A percentile compares a stretch with the other conserved stretches of the same genome.
phyloP scores from a whole-genome alignment of 495 filamentous ascomycete genomes.

The Cladorrhinum samala region DNA sequence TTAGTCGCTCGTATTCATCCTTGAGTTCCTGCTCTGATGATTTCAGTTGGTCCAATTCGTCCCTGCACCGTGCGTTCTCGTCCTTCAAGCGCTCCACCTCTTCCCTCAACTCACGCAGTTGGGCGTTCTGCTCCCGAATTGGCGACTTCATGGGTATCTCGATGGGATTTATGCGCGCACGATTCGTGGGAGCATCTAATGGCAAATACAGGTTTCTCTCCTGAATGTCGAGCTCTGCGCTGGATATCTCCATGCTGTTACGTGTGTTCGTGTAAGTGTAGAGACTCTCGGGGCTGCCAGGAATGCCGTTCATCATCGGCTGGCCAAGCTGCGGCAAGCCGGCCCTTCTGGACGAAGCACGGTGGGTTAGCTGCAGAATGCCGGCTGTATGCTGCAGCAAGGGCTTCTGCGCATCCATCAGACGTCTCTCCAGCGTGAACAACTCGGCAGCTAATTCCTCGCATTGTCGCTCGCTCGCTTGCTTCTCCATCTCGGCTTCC shows the following conservation, averaged over 20 bases:
- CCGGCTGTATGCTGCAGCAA: constrained; percentile 88
- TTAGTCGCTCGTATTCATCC: constrained; percentile 8
- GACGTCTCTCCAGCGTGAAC: constrained; percentile 65
- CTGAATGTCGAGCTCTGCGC: constrained; percentile 59
- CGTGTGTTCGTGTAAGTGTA: constrained; percentile 52
- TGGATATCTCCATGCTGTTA: constrained; percentile 42
- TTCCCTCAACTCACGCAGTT: constrained; percentile 30
- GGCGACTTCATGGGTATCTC: constrained; percentile 43
- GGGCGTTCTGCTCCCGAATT: constrained; percentile 38
- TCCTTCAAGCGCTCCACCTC: constrained; percentile 33
- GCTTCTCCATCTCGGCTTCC: constrained; percentile 69
- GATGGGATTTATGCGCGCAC: constrained; percentile 31
- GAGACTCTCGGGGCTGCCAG: constrained; percentile 62
- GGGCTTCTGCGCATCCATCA: constrained; percentile 62
- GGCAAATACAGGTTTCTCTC: constrained; percentile 73
- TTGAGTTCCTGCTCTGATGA: constrained; percentile 14
- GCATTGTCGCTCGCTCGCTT: constrained; percentile 68
- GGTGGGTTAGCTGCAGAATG: constrained; percentile 82
- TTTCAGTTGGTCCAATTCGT: constrained; percentile 12
- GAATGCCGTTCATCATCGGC: constrained; percentile 46
- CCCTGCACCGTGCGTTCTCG: constrained; percentile 27
- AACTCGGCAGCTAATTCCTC: constrained; percentile 79
- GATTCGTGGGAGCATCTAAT: constrained; percentile 45
- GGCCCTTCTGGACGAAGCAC: constrained; percentile 40
- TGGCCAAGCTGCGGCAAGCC: constrained; percentile 19